Conservation (phyloP, 108 stramenopile species). For the Parmales sp. region DNA sequence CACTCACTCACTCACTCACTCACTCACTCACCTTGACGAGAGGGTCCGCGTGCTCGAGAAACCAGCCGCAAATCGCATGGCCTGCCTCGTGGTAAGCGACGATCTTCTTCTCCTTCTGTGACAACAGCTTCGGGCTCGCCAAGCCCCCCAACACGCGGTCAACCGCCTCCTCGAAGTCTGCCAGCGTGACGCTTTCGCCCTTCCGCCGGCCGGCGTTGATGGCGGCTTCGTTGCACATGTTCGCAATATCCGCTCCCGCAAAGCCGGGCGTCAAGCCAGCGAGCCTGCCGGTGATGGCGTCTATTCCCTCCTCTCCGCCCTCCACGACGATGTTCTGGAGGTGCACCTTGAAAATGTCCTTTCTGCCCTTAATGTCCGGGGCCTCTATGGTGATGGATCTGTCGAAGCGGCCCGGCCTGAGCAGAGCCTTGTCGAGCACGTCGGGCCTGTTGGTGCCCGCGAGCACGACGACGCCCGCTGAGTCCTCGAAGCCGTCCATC, state of each 20-base stretch:
- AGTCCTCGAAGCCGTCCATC: constrained; percentile 90
- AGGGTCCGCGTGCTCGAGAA: constrained; percentile 91
- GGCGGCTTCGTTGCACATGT: constrained; percentile 96
- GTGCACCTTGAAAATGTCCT: constrained; percentile 84
- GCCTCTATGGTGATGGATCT: constrained; percentile 83
- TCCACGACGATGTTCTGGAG: constrained; percentile 66
- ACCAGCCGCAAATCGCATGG: constrained; percentile 90
- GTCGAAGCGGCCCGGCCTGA: constrained; percentile 85
- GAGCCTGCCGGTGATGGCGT: constrained; percentile 60
- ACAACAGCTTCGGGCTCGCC: constrained; percentile 86
- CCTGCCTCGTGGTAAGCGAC: constrained; percentile 97
- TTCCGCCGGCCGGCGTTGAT: constrained; percentile 86
- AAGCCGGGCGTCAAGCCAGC: constrained; percentile 89
- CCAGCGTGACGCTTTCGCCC: constrained; percentile 65
- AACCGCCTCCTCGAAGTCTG: constrained; percentile 83
- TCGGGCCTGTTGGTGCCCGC: constrained; percentile 92
- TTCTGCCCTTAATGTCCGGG: constrained; percentile 85
- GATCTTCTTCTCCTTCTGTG: constrained; percentile 67
- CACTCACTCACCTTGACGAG: constrained; percentile 93
- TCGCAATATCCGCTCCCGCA: constrained; percentile 92
- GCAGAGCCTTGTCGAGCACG: constrained; percentile 82
- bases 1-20: too few relatives aligned
- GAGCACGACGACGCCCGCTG: constrained; percentile 79
- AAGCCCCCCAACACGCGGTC: constrained; percentile 94
- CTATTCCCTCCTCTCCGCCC: constrained; percentile 46